Base-by-base conservation (phyloP, 257 asterid species). In the Penstemon davidsonii region DNA sequence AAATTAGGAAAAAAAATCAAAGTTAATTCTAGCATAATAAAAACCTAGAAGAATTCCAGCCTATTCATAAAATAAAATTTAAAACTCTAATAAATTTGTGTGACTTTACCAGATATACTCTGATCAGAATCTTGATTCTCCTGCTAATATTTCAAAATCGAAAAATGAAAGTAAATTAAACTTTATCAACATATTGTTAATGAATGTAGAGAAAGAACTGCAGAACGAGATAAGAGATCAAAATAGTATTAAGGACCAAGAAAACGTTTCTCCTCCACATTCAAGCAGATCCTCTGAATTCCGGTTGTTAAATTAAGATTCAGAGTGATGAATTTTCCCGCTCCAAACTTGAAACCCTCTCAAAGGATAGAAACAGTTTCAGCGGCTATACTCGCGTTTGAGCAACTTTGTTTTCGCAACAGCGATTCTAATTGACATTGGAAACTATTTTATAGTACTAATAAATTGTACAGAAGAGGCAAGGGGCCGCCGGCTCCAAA, bases 41-140 rank as follows among this genome's bases (percentile, higher is more conserved):
- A 69, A 58, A 41, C 51, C 55, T 44, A 44, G n/a, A 19, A 2
- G 25, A 25, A 56, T 11, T 9, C 12, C 12, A 56, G 38, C 38
- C 1, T 5, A 5, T 25, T 55, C 3, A 55, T 0, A 5, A n/a
- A n/a, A n/a, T n/a, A n/a, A 25, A 57, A 43, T 1, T 39, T 40
- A 60, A n/a, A 60, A 39, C 7, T 40, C 49, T 46, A 49, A 40
- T 15, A 40, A 39, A 25, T 25, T 8, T 6, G 18, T 25, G 11
- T 57, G 41, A 25, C 2, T 39, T 78, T 79, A 88, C 97, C 97
- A 5, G 97, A 85, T 57, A 88, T 74, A 78, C 95, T 88, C 85
- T 76, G 95, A 79, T 90, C 95, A 47, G 95, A 86, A 76, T 85
- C 90, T 40, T 68, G 76, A 55, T 74, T 78, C 19, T 67, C 80